phyloP scores from a whole-genome alignment of 2,329 filamentous ascomycete genomes.

The Ophiostoma sp. region DNA sequence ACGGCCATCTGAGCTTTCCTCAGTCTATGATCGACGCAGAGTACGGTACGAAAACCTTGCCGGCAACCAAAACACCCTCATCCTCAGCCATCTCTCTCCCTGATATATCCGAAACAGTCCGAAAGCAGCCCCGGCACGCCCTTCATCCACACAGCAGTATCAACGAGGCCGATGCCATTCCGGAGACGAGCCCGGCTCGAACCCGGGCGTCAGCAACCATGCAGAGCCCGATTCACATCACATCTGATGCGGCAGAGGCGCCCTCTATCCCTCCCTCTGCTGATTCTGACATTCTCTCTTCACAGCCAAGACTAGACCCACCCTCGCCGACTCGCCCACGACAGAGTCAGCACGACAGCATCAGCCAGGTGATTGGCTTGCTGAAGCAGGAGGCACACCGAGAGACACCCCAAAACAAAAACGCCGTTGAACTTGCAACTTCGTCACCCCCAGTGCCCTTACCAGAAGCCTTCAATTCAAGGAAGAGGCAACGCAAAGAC shows the following conservation, averaged over 20 bases:
- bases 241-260: conserved; percentile 11
- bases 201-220: not conserved
- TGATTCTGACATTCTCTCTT: not conserved
- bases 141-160: conserved; percentile 19
- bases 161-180: conserved; percentile 25
- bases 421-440: not conserved
- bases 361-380: not conserved
- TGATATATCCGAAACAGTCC: not conserved
- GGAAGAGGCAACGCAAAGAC: not conserved
- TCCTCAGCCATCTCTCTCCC: conserved; percentile 19
- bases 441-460: conserved; percentile 18
- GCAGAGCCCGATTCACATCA: conserved; percentile 1
- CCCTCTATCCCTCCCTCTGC: not conserved
- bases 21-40: conserved; percentile 22
- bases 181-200: conserved; percentile 27
- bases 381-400: not conserved
- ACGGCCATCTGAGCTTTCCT: conserved; percentile 19
- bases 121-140: no score
- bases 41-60: not conserved
- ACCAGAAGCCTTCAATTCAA: not conserved
- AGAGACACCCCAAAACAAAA: not conserved
- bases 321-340: not conserved
- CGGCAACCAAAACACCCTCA: conserved; percentile 19
- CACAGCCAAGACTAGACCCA: not conserved
- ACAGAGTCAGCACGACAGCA: not conserved